These are phyloP conservation scores for Septoria petroselini DNA, from an alignment of 2,329 filamentous ascomycete species.

Conservation along the genomic window DNA sequence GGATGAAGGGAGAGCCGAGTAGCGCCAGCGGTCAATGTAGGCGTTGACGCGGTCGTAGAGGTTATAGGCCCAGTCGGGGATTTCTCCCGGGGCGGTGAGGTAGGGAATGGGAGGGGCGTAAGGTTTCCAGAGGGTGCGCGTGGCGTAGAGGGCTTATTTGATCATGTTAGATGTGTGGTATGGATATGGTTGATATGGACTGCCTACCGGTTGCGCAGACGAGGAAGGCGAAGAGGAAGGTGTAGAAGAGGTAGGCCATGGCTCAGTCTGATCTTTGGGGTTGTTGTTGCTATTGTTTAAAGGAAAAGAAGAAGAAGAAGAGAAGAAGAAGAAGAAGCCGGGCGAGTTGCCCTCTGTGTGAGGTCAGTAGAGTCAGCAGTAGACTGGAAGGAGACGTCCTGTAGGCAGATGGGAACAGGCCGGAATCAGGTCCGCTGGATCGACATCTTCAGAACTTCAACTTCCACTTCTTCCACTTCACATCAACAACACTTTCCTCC, in stretches of 20 bases:
- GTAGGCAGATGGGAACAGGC: too few species aligned
- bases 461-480: conserved; percentile 6
- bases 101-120: conserved; percentile 60
- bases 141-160: conserved; percentile 68
- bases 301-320: too few species aligned
- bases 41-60: conserved; percentile 43
- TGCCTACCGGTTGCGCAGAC: conserved; percentile 64
- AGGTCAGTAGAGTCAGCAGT: background rate
- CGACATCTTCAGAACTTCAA: background rate
- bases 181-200: conserved; percentile 13
- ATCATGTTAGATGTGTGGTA: conserved; percentile 6
- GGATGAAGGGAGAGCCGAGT: conserved; percentile 67
- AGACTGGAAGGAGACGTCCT: conserved; percentile 1
- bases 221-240: conserved; percentile 68
- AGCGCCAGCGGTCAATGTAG: conserved; percentile 52
- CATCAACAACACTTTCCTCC: background rate
- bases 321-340: conserved; percentile 6
- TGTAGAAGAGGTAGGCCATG: conserved; percentile 82
- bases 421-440: background rate
- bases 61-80: conserved; percentile 55
- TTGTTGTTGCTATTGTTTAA: too few species aligned
- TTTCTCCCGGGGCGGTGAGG: conserved; percentile 45
- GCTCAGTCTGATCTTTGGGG: too few species aligned
- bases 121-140: conserved; percentile 72
- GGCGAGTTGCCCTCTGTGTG: conserved; percentile 12